Base-by-base conservation (phyloP, 345 rosid species). In the Eucalyptus camaldulensis region DNA sequence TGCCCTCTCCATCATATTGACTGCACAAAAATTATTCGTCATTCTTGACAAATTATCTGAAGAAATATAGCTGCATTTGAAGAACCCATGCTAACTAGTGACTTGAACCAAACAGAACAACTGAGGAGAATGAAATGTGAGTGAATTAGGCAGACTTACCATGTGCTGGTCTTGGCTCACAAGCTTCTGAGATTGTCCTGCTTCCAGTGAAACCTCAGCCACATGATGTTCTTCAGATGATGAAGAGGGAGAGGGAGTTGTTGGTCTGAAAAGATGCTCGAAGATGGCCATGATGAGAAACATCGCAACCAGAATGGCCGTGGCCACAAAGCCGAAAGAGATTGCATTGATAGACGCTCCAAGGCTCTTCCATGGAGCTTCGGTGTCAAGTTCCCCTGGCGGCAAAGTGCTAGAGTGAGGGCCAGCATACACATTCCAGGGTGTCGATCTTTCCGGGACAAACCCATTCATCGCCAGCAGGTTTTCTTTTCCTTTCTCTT, bases 261-360 rank as follows among this genome's bases (percentile, higher is more conserved):
- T 90, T n/a, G 97, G 96, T 90, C 96, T 93, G 51, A 96, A 96
- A 53, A 96, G 95, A 92, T 96, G 98, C 88, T 97, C 99, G 40
- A 96, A 97, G 87, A 97, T 96, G 80, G 99, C 99, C 98, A 96
- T 97, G 89, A 97, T 94, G 86, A 97, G 93, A 89, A 97, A 97
- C 97, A 97, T 95, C n/a, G 98, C 94, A 88, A 97, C 92, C 90
- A 96, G 90, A 88, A 97, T 94, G 51, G 99, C 99, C 3, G 99
- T 97, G n/a, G 99, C 99, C 83, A 97, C 96, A 40, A 97, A 95
- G 56, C 99, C 99, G 40, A 95, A 97, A 11, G 99, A 95, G 27
- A 97, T 93, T 3, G 99, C 99, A 86, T 93, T 95, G 95, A 95
- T 93, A 27, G 98, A 96, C 11, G 97, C 93, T 3, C 97, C 97